A percentile compares a stretch with the other conserved stretches of the same genome.
Conservation (phyloP, 495 filamentous ascomycete species). For the Aspergillus nidulans region DNA sequence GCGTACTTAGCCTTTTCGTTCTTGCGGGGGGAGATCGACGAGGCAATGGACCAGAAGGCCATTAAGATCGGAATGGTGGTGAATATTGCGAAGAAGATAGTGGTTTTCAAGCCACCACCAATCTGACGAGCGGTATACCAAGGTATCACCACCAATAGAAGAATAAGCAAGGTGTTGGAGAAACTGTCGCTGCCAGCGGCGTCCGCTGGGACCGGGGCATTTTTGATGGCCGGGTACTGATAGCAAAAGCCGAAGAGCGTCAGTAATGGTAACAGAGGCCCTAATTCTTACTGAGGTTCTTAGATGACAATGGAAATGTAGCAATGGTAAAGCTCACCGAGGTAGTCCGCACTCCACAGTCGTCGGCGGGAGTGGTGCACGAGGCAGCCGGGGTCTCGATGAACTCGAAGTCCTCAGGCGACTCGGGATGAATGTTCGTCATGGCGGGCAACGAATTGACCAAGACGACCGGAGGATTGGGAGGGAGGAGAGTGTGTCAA, state of each 20-base stretch:
- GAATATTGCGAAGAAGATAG: constrained; percentile 52
- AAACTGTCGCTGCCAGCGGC: constrained; percentile 53
- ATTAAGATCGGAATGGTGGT: constrained; percentile 53
- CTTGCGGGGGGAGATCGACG: constrained; percentile 53
- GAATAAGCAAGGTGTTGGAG: constrained; percentile 50
- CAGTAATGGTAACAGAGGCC: neutral
- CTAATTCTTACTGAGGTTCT: neutral
- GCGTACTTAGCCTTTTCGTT: constrained; percentile 60
- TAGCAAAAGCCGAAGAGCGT: neutral
- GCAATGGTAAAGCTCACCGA: constrained; percentile 34
- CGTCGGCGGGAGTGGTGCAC: constrained; percentile 39
- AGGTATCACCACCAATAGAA: constrained; percentile 46
- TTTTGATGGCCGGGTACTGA: constrained; percentile 60
- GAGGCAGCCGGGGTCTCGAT: constrained; percentile 58
- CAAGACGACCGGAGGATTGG: neutral
- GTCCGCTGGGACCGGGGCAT: constrained; percentile 59
- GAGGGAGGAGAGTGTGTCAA: constrained; percentile 15
- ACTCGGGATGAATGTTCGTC: constrained; percentile 47
- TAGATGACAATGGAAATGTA: neutral
- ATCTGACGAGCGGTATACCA: constrained; percentile 51
- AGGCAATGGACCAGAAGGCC: constrained; percentile 55
- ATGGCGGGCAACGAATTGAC: constrained; percentile 32
- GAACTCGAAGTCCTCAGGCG: constrained; percentile 63
- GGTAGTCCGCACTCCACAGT: constrained; percentile 57
- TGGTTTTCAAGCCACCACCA: constrained; percentile 52